These are phyloP conservation scores for Boletus hoseneyae DNA, from an alignment of 1,284 basidiomycete species.

Conservation along the genomic window DNA sequence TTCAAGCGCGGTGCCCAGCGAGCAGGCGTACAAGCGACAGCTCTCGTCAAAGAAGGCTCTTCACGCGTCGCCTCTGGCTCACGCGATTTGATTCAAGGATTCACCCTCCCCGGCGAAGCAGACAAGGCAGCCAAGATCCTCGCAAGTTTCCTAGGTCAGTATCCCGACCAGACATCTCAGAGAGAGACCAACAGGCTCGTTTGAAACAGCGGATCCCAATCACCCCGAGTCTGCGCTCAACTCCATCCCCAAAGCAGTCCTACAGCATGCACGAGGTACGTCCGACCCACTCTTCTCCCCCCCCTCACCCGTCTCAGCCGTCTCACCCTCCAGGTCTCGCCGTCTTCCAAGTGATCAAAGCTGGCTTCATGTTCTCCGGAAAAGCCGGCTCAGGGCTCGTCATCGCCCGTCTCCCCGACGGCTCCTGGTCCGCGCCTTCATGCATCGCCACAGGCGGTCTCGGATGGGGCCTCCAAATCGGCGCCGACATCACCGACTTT, in stretches of 20 bases:
- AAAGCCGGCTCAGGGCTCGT: conserved; percentile 95
- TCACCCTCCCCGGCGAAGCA: conserved; percentile 83
- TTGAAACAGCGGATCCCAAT: conserved; percentile 73
- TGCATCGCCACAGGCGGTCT: conserved; percentile 97
- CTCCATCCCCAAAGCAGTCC: conserved; percentile 90
- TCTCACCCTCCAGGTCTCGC: conserved; percentile 69
- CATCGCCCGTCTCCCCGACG: conserved; percentile 91
- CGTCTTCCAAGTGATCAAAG: conserved; percentile 92
- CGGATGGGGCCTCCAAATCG: conserved; percentile 95
- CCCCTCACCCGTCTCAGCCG: not conserved
- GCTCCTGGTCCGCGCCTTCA: conserved; percentile 95
- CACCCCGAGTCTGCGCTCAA: conserved; percentile 91
- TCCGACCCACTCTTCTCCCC: not conserved
- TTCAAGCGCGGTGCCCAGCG: conserved; percentile 79
- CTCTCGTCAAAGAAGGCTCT: conserved; percentile 65
- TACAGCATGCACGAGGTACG: conserved; percentile 84
- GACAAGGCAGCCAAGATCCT: conserved; percentile 92
- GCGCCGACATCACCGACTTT: conserved; percentile 85
- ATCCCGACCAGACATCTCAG: not conserved
- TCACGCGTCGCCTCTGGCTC: conserved; percentile 68
- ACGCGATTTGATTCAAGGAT: conserved; percentile 76
- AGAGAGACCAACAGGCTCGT: not conserved
- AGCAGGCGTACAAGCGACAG: conserved; percentile 74
- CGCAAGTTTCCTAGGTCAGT: conserved; percentile 82
- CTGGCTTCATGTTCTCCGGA: conserved; percentile 95